Evolutionary conservation across 2,329 filamentous ascomycete genomes (phyloP).

Genomic region (Colletotrichum aenigma): DNA sequence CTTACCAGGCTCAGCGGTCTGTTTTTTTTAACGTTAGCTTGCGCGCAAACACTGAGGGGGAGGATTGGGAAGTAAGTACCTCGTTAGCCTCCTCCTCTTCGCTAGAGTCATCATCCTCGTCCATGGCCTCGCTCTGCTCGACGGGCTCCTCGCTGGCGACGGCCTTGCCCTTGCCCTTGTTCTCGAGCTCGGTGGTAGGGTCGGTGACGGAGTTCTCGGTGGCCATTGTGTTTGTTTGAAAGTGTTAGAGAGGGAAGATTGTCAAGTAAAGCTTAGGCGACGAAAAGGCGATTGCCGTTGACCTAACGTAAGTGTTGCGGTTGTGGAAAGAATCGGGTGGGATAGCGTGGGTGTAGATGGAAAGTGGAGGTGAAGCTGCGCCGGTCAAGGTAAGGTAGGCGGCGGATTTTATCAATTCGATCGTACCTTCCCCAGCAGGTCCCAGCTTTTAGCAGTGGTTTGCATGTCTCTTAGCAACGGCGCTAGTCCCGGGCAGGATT

Average conservation of each 20-base stretch:
- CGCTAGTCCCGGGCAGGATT: background rate
- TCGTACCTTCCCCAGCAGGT: constrained; percentile 18
- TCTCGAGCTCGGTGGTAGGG: constrained; percentile 52
- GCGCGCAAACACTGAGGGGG: background rate
- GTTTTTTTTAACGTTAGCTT: constrained; percentile 7
- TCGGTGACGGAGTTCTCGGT: constrained; percentile 54
- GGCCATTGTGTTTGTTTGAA: constrained; percentile 45
- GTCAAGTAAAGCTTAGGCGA: background rate
- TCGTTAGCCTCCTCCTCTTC: constrained; percentile 68
- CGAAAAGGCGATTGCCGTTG: background rate
- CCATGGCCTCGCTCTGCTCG: constrained; percentile 69
- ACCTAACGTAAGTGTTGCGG: background rate
- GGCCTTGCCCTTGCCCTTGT: constrained; percentile 91
- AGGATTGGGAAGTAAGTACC: constrained; percentile 40
- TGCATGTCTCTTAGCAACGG: constrained; percentile 2
- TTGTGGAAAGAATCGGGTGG: background rate
- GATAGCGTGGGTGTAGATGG: constrained; percentile 7
- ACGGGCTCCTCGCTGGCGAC: constrained; percentile 53
- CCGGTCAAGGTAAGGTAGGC: background rate
- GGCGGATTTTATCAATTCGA: constrained; percentile 16
- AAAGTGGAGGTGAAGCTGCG: constrained; percentile 9
- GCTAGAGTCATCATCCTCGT: constrained; percentile 75
- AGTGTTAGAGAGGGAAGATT: constrained; percentile 15
- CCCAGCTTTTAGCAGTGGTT: constrained; percentile 14
- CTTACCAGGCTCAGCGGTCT: constrained; percentile 29